Evolutionary conservation across 2,329 filamentous ascomycete genomes (phyloP), one percentile per base, ranked within the genome.

Genomic region (Tolypocladium endophyticum): DNA sequence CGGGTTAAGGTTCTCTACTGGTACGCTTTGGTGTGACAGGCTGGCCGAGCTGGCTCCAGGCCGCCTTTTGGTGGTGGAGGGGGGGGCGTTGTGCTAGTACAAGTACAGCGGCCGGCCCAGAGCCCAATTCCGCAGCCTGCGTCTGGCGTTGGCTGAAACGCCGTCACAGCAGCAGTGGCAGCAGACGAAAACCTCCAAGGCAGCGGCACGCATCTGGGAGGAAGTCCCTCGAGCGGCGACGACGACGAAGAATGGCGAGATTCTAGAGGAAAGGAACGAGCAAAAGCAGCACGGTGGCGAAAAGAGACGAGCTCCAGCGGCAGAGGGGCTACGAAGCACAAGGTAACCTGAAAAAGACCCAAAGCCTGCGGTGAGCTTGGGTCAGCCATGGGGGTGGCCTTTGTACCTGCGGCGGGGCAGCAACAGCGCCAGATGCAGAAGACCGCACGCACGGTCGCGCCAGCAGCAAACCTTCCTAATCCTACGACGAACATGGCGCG

Each of bases 131-230:
- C 50, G 50, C 54, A 12, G 36, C 4, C 47, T 45, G 25, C 23
- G 23, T 58, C 43, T 52, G 25, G 61, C 63, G 62, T 58, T 60
- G 61, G 63, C 63, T 64, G 63, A 64, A 64, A 63, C 63, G 59
- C 56, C 43, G 60, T 57, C 45, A 57, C 33, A 50, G 35, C 30
- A 58, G 52, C 50, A 57, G 25, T 30, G 25, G 50, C 38, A 57
- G 28, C 47, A 52, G 41, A 25, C 18, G n/a, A 23, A 5, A 39
- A 47, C 23, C 12, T 23, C 38, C 20, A 38, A 25, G 25, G 25
- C 33, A 25, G 38, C 25, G 20, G 50, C 50, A 11, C 2, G 50
- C 11, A 23, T 8, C 28, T 8, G 8, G 23, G 23, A 30, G 28
- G 6, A 30, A 16, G 6, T n/a, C 7, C 23, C 20, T 3, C 8